Evolutionary conservation across 768 basidiomycete genomes (phyloP).

Genomic region (Naganishia friedmannii): DNA sequence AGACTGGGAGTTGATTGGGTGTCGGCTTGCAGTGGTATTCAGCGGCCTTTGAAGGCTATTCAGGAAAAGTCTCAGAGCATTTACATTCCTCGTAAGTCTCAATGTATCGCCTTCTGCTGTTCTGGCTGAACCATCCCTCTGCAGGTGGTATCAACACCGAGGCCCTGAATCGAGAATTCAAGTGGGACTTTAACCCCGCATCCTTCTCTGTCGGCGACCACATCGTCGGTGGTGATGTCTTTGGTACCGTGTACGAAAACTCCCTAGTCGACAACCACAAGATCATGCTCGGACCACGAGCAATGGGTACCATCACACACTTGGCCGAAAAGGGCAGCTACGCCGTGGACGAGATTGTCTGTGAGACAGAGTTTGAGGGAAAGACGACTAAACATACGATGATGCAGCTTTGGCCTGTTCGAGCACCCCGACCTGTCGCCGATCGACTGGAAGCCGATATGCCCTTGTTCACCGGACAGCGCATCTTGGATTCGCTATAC

Average conservation of each 20-base stretch:
- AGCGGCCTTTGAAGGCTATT: slow-evolving; percentile 82
- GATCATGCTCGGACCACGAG: slow-evolving; percentile 90
- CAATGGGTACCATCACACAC: slow-evolving; percentile 88
- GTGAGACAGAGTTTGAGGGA: slow-evolving; percentile 97
- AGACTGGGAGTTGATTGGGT: not conserved
- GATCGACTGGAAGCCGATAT: slow-evolving; percentile 91
- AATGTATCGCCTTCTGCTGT: not conserved
- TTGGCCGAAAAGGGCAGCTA: slow-evolving; percentile 94
- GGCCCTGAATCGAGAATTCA: slow-evolving; percentile 76
- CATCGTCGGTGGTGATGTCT: slow-evolving; percentile 93
- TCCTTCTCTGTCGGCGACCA: slow-evolving; percentile 83
- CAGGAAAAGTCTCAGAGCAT: slow-evolving; percentile 98
- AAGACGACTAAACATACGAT: slow-evolving; percentile 87
- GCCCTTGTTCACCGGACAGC: slow-evolving; percentile 91
- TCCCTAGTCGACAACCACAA: slow-evolving; percentile 95
- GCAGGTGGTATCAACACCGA: slow-evolving; percentile 92
- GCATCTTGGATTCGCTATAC: slow-evolving; percentile 93
- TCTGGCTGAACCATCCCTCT: slow-evolving; percentile 11
- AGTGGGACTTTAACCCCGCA: slow-evolving; percentile 92
- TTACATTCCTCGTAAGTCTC: slow-evolving; percentile 71
- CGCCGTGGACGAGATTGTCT: slow-evolving; percentile 81
- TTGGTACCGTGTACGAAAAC: slow-evolving; percentile 93
- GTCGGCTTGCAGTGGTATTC: slow-evolving; percentile 65
- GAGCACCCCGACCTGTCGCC: slow-evolving; percentile 90
- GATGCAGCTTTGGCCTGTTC: slow-evolving; percentile 99